These are phyloP conservation scores for Colletotrichum cordylinicola DNA, from an alignment of 2,329 filamentous ascomycete genomes.

Conservation along the genomic window DNA sequence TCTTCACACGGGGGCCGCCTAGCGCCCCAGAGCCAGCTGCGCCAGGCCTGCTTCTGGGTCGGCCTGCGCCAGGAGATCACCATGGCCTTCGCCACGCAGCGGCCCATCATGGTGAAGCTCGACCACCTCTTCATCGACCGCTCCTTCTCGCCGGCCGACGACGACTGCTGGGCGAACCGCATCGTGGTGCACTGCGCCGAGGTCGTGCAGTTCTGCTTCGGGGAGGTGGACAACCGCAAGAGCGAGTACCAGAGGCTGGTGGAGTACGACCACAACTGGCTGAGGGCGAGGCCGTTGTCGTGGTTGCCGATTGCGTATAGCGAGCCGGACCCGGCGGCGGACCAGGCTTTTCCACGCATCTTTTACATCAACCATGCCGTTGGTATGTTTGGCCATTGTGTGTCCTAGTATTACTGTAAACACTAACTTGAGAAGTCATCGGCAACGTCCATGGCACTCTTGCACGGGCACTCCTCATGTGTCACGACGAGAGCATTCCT, in stretches of 20 bases:
- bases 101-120: conserved; percentile 52
- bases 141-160: conserved; percentile 46
- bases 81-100: conserved; percentile 54
- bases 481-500: conserved; percentile 60
- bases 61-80: conserved; percentile 66
- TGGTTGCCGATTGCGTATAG: conserved; percentile 60
- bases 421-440: conserved; percentile 45
- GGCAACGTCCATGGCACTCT: conserved; percentile 66
- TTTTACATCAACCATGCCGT: conserved; percentile 63
- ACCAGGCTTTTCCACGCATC: conserved; percentile 60
- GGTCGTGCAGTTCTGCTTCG: conserved; percentile 68
- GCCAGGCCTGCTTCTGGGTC: conserved; percentile 62
- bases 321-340: conserved; percentile 33
- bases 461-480: conserved; percentile 60
- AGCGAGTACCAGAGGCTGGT: conserved; percentile 49
- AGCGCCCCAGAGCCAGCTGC: conserved; percentile 43
- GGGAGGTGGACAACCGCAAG: conserved; percentile 36
- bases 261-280: conserved; percentile 52
- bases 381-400: conserved; percentile 32
- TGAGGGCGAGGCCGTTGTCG: conserved; percentile 49
- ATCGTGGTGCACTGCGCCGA: conserved; percentile 68
- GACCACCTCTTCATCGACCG: conserved; percentile 56
- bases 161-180: conserved; percentile 66
- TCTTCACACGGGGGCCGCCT: conserved; percentile 27
- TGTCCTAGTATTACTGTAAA: background rate